A percentile compares a stretch with the other conserved stretches of the same genome.
Evolutionary conservation across 495 filamentous ascomycete genomes (phyloP).

Genomic region (Aspergillus diversus): DNA sequence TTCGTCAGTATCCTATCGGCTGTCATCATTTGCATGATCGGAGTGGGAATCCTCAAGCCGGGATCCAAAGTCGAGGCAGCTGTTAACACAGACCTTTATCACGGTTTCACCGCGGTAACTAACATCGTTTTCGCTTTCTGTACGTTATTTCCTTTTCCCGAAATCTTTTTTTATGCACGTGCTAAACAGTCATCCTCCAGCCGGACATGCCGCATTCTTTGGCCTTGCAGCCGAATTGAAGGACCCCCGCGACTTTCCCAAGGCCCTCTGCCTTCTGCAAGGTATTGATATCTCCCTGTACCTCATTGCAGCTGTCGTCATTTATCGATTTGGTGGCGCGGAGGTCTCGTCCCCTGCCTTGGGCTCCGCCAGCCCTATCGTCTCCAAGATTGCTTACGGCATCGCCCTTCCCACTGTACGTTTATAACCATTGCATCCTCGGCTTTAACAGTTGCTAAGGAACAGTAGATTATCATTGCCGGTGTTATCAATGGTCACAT

Average conservation of each 20-base stretch:
- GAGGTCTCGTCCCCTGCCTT: conserved; percentile 73
- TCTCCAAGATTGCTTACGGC: conserved; percentile 76
- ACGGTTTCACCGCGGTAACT: conserved; percentile 47
- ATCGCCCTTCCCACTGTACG: conserved; percentile 72
- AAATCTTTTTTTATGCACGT: background rate
- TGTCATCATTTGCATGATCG: conserved; percentile 73
- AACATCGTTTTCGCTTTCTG: conserved; percentile 56
- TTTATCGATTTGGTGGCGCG: conserved; percentile 73
- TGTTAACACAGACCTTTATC: conserved; percentile 35
- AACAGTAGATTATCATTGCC: conserved; percentile 50
- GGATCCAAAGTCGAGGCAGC: conserved; percentile 31
- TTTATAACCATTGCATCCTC: background rate
- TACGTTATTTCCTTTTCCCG: conserved; percentile 13
- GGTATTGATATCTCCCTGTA: conserved; percentile 69
- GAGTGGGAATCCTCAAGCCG: conserved; percentile 53
- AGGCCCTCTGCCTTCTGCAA: conserved; percentile 68
- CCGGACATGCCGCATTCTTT: conserved; percentile 74
- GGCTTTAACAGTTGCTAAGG: conserved; percentile 4
- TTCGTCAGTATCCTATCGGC: conserved; percentile 70
- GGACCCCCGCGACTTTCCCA: conserved; percentile 66
- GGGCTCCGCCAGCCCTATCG: conserved; percentile 61
- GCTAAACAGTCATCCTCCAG: conserved; percentile 23
- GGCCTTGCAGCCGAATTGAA: conserved; percentile 77
- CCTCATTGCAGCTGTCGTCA: conserved; percentile 49
- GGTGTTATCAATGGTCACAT: conserved; percentile 74